Conservation (phyloP, 1,284 basidiomycete genomes). For the Sporisorium reilianum region DNA sequence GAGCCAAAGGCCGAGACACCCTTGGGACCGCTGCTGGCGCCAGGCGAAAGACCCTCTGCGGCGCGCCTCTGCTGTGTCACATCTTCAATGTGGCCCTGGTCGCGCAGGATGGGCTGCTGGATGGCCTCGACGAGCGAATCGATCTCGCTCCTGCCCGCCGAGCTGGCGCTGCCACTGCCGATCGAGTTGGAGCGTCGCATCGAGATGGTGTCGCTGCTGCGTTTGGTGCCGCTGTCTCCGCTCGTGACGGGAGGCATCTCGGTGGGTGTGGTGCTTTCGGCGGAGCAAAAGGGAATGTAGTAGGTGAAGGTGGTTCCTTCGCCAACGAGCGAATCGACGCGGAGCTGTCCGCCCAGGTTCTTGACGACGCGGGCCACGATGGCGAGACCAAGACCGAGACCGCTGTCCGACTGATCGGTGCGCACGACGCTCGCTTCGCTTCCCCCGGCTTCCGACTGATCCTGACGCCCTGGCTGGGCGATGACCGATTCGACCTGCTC, state of each 20-base stretch:
- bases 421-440: conserved; percentile 29
- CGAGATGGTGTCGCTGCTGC: conserved; percentile 26
- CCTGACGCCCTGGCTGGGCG: conserved; percentile 37
- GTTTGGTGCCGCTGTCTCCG: conserved; percentile 27
- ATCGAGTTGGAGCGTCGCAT: conserved; percentile 54
- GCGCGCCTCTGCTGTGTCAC: conserved; percentile 32
- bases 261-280: conserved; percentile 38
- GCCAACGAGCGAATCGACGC: conserved; percentile 79
- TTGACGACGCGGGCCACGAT: conserved; percentile 86
- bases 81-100: conserved; percentile 61
- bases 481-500: conserved; percentile 80
- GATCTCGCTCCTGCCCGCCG: conserved; percentile 72
- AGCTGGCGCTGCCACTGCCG: conserved; percentile 54
- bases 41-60: conserved; percentile 24
- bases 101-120: conserved; percentile 62
- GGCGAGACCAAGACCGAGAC: conserved; percentile 78
- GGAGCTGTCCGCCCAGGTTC: conserved; percentile 82
- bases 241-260: conserved; percentile 23
- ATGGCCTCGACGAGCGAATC: conserved; percentile 79
- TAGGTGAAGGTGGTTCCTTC: conserved; percentile 82
- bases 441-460: conserved; percentile 12
- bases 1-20: conserved; percentile 13
- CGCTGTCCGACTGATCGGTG: conserved; percentile 46
- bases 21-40: conserved; percentile 6
- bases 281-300: conserved; percentile 75